These are phyloP conservation scores for Quercus mongolica DNA, from an alignment of 306 rosid species.

Conservation along the genomic window DNA sequence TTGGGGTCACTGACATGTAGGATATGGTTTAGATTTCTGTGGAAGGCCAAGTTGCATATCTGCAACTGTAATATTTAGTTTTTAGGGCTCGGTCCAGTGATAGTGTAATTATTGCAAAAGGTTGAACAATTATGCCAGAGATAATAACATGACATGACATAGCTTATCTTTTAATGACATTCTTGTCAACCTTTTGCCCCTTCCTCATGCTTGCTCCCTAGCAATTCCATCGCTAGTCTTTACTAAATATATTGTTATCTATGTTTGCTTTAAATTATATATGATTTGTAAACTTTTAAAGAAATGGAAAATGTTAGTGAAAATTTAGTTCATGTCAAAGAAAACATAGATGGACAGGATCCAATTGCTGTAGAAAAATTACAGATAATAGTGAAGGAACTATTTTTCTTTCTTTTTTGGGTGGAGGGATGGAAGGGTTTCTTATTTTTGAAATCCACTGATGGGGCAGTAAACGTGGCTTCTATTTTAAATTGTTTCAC, in stretches of 20 bases:
- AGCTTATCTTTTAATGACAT: background rate
- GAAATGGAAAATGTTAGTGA: background rate
- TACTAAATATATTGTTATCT: background rate
- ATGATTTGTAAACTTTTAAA: background rate
- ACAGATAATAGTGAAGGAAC: background rate
- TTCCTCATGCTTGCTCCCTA: too few species aligned
- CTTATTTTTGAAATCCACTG: background rate
- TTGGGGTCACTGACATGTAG: too few species aligned
- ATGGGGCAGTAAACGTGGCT: background rate
- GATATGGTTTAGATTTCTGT: too few species aligned
- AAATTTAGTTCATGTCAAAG: background rate
- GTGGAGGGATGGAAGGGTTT: background rate
- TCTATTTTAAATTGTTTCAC: background rate
- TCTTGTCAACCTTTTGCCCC: background rate
- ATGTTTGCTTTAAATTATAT: background rate
- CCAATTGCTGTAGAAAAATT: background rate
- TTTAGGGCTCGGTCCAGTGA: too few species aligned
- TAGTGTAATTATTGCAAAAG: too few species aligned
- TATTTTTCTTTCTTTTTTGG: background rate
- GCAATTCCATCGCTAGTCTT: background rate
- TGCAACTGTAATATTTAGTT: too few species aligned
- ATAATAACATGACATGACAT: too few species aligned
- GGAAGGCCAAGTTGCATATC: too few species aligned
- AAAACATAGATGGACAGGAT: background rate
- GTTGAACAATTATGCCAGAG: too few species aligned